Conservation (phyloP, 805 yeast genomes). For the Citeromyces matritensis region DNA sequence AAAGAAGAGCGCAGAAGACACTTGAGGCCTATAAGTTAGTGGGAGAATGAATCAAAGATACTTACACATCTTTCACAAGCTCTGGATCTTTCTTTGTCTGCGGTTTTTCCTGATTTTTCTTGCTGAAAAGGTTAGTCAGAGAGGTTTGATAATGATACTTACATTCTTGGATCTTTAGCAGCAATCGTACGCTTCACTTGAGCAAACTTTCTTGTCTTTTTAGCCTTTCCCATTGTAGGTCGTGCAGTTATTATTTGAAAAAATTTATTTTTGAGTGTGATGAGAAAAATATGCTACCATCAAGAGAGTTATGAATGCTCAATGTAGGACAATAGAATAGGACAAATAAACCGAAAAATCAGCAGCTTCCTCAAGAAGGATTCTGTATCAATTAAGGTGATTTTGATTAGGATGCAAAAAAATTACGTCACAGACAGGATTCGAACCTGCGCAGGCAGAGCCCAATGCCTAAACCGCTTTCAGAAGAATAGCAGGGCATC, state of each 20-base stretch:
- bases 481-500: conserved; percentile 43
- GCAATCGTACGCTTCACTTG: conserved; percentile 71
- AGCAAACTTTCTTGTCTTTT: conserved; percentile 95
- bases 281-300: no score
- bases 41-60: neutral
- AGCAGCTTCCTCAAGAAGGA: no score
- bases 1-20: conserved; percentile 88
- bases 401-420: no score
- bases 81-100: conserved; percentile 37
- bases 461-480: conserved; percentile 52
- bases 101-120: conserved; percentile 24
- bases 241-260: no score
- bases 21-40: conserved; percentile 52
- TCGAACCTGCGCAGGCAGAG: conserved; percentile 98
- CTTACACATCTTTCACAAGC: conserved; percentile 39
- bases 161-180: conserved; percentile 53
- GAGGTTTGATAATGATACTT: conserved; percentile 9
- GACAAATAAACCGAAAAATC: no score
- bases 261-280: conserved; percentile 1
- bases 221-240: conserved; percentile 78
- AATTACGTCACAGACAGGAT: conserved; percentile 94
- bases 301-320: no score
- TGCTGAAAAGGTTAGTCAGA: conserved; percentile 7
- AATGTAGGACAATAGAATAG: no score
- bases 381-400: no score